Conservation (phyloP, 768 basidiomycete genomes). For the Collybia mongolica region DNA sequence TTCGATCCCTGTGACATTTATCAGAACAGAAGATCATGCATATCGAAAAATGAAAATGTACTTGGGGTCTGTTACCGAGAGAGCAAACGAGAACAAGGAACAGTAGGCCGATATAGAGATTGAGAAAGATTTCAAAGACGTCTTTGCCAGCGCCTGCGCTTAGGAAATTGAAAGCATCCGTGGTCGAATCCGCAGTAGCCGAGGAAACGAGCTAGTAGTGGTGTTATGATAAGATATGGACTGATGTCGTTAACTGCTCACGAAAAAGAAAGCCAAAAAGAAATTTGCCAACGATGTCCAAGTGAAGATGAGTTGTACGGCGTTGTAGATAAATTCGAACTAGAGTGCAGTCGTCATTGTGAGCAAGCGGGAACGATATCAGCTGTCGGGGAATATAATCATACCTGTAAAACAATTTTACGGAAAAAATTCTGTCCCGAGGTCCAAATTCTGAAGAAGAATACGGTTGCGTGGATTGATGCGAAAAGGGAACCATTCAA, state of each 20-base stretch:
- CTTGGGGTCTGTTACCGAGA: slow-evolving; percentile 86
- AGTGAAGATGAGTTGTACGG: slow-evolving; percentile 84
- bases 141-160: slow-evolving; percentile 65
- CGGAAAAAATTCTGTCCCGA: slow-evolving; percentile 90
- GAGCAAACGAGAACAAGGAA: slow-evolving; percentile 85
- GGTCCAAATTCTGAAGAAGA: slow-evolving; percentile 85
- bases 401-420: slow-evolving; percentile 69
- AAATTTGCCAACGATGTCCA: slow-evolving; percentile 95
- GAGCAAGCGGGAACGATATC: not conserved
- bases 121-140: slow-evolving; percentile 75
- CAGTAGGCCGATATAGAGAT: slow-evolving; percentile 83
- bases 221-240: slow-evolving; percentile 17
- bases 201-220: slow-evolving; percentile 70
- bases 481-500: slow-evolving; percentile 90
- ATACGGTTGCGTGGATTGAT: slow-evolving; percentile 88
- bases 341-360: slow-evolving; percentile 18
- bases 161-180: slow-evolving; percentile 84
- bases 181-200: slow-evolving; percentile 54
- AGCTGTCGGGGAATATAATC: slow-evolving; percentile 14
- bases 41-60: slow-evolving; percentile 12
- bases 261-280: slow-evolving; percentile 93
- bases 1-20: slow-evolving; percentile 62
- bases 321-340: slow-evolving; percentile 92
- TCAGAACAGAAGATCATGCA: not conserved
- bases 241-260: slow-evolving; percentile 36